Evolutionary conservation across 805 yeast species (phyloP).

Genomic region (Candida ficus): DNA sequence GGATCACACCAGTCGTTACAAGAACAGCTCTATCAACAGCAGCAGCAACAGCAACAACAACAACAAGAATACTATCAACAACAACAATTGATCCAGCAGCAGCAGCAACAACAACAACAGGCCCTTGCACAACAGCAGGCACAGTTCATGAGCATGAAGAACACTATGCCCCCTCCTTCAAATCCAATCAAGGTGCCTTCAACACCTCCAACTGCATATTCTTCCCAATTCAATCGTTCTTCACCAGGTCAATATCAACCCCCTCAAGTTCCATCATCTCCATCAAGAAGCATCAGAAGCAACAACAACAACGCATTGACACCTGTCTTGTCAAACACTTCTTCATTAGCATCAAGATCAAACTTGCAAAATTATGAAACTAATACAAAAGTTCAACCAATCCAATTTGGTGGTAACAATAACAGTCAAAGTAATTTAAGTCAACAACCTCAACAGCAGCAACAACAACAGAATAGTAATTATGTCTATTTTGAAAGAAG

Average conservation of each 20-base stretch:
- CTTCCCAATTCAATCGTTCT: conserved; percentile 12
- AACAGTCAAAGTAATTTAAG: neutral
- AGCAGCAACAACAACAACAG: conserved; percentile 21
- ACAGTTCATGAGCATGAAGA: conserved; percentile 23
- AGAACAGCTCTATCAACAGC: conserved; percentile 30
- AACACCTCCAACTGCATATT: conserved; percentile 17
- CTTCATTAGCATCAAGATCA: conserved; percentile 20
- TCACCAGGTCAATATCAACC: conserved; percentile 25
- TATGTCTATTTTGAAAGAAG: conserved; percentile 27
- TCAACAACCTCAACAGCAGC: too few relatives aligned
- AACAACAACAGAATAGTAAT: conserved; percentile 10
- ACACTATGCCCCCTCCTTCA: conserved; percentile 26
- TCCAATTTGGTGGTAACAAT: conserved; percentile 7
- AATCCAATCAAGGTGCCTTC: conserved; percentile 19
- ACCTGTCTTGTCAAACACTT: conserved; percentile 21
- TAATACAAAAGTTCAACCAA: conserved; percentile 17
- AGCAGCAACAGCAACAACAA: conserved; percentile 28
- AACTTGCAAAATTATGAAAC: conserved; percentile 5
- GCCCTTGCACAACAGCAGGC: conserved; percentile 23
- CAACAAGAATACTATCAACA: conserved; percentile 18
- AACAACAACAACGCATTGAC: conserved; percentile 21
- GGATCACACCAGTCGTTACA: conserved; percentile 35
- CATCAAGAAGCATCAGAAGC: conserved; percentile 27
- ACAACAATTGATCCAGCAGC: conserved; percentile 17
- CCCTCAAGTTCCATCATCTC: conserved; percentile 29